Evolutionary conservation across 1,284 basidiomycete genomes (phyloP).

Genomic region (Bondarzewia mesenterica): DNA sequence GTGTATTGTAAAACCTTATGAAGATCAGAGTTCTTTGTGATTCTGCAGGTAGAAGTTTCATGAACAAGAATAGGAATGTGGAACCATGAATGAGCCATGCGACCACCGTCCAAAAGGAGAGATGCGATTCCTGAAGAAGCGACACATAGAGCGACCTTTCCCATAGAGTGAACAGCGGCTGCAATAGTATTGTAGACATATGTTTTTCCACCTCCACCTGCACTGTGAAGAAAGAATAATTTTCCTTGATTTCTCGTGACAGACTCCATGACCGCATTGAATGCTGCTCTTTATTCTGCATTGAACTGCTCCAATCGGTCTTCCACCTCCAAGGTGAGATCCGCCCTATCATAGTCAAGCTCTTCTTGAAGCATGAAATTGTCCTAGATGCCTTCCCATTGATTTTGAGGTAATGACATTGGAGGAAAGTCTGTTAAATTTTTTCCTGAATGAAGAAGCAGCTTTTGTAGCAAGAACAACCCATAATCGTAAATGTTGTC

Average conservation of each 20-base stretch:
- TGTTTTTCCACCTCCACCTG: constrained; percentile 42
- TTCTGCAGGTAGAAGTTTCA: constrained; percentile 17
- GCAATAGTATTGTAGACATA: background rate
- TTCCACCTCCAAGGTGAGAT: constrained; percentile 9
- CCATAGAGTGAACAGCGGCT: constrained; percentile 3
- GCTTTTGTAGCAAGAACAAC: constrained; percentile 25
- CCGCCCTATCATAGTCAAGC: constrained; percentile 20
- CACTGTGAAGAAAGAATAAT: constrained; percentile 36
- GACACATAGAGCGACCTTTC: constrained; percentile 30
- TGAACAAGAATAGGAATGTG: constrained; percentile 27
- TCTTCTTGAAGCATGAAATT: constrained; percentile 34
- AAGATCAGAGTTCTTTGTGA: constrained; percentile 18
- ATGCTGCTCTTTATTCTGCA: constrained; percentile 12
- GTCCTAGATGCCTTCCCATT: constrained; percentile 21
- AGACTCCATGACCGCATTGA: constrained; percentile 23
- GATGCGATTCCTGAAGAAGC: constrained; percentile 39
- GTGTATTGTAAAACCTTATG: constrained; percentile 20
- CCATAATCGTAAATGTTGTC: constrained; percentile 33
- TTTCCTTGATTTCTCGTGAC: constrained; percentile 17
- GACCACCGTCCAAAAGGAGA: constrained; percentile 30
- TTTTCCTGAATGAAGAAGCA: constrained; percentile 19
- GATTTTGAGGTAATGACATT: constrained; percentile 21
- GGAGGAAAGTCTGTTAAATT: constrained; percentile 19
- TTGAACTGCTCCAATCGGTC: background rate
- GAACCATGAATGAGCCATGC: constrained; percentile 35